A percentile compares a stretch with the other conserved stretches of the same genome.
Evolutionary conservation across 2,329 filamentous ascomycete genomes (phyloP).

Genomic region (Botrytis tulipae): DNA sequence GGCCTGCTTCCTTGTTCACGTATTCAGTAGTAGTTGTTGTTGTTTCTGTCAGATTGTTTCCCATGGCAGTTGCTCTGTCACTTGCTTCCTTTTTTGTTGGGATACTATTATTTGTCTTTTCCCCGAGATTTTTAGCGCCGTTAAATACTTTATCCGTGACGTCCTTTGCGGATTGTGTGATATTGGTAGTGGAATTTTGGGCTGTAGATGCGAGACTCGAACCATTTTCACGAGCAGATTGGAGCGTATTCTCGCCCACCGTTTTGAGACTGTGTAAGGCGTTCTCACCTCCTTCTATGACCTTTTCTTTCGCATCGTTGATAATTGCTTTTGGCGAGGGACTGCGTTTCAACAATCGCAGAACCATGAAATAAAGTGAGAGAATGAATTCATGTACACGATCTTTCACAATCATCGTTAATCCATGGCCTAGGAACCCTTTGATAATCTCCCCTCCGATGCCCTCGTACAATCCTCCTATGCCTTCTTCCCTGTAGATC

Average conservation of each 20-base stretch:
- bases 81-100: not conserved
- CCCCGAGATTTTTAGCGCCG: not conserved
- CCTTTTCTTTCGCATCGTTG: slow-evolving; percentile 36
- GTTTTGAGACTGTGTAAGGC: slow-evolving; percentile 14
- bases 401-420: slow-evolving; percentile 86
- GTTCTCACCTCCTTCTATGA: slow-evolving; percentile 28
- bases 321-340: slow-evolving; percentile 45
- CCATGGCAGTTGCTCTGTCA: slow-evolving; percentile 15
- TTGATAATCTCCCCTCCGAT: slow-evolving; percentile 74
- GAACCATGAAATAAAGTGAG: slow-evolving; percentile 64
- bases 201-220: not conserved
- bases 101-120: not conserved
- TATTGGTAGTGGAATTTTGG: not conserved
- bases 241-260: not conserved
- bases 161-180: not conserved
- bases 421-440: slow-evolving; percentile 80
- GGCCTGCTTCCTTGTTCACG: slow-evolving; percentile 31
- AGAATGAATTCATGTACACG: slow-evolving; percentile 70
- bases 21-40: slow-evolving; percentile 26
- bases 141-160: not conserved
- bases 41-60: slow-evolving; percentile 24
- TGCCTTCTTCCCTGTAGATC: slow-evolving; percentile 62
- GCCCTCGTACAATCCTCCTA: slow-evolving; percentile 70
- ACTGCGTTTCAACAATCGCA: slow-evolving; percentile 48
- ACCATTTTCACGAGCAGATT: not conserved